Percentiles rank a stretch among this genome's conserved stretches.
Evolutionary conservation across 2,329 filamentous ascomycete species (phyloP).

Genomic region (Calcarisporium arbuscula): DNA sequence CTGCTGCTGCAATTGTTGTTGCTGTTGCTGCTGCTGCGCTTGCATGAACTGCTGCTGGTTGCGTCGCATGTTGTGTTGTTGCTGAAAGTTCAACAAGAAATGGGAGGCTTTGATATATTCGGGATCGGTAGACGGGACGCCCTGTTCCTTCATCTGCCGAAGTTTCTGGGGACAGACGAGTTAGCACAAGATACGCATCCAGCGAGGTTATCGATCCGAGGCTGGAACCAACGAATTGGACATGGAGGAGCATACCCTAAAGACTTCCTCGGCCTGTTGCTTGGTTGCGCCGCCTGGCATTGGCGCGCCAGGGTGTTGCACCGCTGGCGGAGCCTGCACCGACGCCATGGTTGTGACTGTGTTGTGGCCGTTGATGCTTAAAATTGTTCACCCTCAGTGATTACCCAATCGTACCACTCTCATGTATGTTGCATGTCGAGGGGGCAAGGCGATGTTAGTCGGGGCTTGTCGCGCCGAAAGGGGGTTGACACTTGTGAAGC

Average conservation of each 20-base stretch:
- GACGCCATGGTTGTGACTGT: conserved; percentile 62
- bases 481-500: too few species aligned
- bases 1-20: conserved; percentile 43
- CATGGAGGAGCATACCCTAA: conserved; percentile 43
- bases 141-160: conserved; percentile 79
- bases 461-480: conserved; percentile 18
- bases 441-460: conserved; percentile 5
- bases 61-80: conserved; percentile 52
- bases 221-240: too few species aligned
- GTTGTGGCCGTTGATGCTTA: conserved; percentile 14
- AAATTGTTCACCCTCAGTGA: conserved; percentile 16
- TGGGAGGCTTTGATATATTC: conserved; percentile 79
- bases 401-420: conserved; percentile 15
- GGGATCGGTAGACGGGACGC: conserved; percentile 74
- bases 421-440: conserved; percentile 35
- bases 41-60: conserved; percentile 38
- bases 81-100: conserved; percentile 66
- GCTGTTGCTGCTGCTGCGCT: conserved; percentile 28
- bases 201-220: too few species aligned
- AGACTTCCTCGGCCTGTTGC: conserved; percentile 72
- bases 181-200: conserved; percentile 5
- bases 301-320: conserved; percentile 58
- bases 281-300: conserved; percentile 65
- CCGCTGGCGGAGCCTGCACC: conserved; percentile 64
- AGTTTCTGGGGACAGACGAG: conserved; percentile 57